Percentiles rank a stretch among this genome's conserved stretches.
Conservation (phyloP, 495 filamentous ascomycete species). For the Niebla homalea region DNA sequence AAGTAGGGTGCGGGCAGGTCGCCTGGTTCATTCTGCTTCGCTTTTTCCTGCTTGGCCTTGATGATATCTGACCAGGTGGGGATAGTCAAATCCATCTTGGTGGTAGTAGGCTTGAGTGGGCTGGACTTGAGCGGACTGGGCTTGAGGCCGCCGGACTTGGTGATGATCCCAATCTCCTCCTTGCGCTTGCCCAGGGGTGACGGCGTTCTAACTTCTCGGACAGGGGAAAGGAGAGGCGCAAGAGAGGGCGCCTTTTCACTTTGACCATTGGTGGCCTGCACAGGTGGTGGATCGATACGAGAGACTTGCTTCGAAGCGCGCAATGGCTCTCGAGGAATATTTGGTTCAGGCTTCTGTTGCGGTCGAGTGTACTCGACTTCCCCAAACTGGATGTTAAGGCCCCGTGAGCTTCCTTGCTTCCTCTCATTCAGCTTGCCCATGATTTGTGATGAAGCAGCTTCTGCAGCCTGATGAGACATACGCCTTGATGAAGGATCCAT, state of each 20-base stretch:
- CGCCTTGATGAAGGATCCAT: slow-evolving; percentile 4
- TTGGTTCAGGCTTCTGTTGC: slow-evolving; percentile 1
- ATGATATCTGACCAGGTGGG: slow-evolving; percentile 12
- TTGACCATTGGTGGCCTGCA: neutral
- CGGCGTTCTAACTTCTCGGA: slow-evolving; percentile 32
- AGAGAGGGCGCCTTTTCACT: slow-evolving; percentile 5
- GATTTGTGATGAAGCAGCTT: neutral
- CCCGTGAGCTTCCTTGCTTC: slow-evolving; percentile 1
- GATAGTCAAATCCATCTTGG: slow-evolving; percentile 10
- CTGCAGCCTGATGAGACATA: neutral
- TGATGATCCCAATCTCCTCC: neutral
- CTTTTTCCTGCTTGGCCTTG: slow-evolving; percentile 15
- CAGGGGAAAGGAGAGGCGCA: slow-evolving; percentile 31
- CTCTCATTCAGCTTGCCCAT: slow-evolving; percentile 2
- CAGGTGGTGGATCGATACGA: slow-evolving; percentile 4
- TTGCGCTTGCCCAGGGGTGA: slow-evolving; percentile 26
- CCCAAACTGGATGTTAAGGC: slow-evolving; percentile 14
- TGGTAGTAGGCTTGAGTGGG: neutral
- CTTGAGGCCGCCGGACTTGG: neutral
- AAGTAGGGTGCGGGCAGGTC: neutral
- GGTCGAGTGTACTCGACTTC: slow-evolving; percentile 7
- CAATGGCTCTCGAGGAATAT: neutral
- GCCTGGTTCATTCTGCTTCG: slow-evolving; percentile 14
- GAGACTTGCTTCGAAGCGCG: slow-evolving; percentile 3
- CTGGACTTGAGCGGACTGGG: neutral